Evolutionary conservation across 352 stramenopile species (phyloP), one percentile per base, ranked within the genome.

Genomic region (Blastocystis sp.): DNA sequence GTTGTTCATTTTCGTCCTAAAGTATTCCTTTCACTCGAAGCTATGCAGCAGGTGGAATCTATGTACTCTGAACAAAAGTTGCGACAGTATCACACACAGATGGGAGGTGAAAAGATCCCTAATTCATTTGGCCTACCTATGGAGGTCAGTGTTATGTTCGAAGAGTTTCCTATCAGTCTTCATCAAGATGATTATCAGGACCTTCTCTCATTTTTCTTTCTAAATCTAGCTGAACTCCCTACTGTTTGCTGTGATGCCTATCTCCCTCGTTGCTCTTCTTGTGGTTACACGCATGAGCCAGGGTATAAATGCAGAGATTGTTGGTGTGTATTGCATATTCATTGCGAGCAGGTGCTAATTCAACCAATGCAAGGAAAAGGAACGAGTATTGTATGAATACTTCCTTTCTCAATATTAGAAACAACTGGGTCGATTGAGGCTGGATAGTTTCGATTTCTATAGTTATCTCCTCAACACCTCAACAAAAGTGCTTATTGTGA

Each of bases 161-260:
- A 66, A 34, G 26, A 23, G 18, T 41, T 64, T 64, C 55, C 26
- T 9, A 18, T 84, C 8, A 29, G 41, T 64, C 47, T 84, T 18
- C 50, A 45, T 23, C 54, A 41, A 11, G 26, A 50, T 11, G 43
- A 84, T 37, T 84, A 84, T n/a, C 20, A 5, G 29, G 73, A 84
- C 23, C 34, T 64, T 13, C 73, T 84, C 39, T 29, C 29, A 9
- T 84, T 84, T n/a, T 84, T 84, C 73, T 84, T 84, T 45, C 55
- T 84, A 6, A 84, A 84, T 43, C 73, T 84, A 15, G n/a, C 15
- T 23, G 73, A 84, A 68, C 5, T 68, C 23, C 73, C 73, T 7
- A 66, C 73, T 7, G 50, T 84, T 0, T 84, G 73, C 39, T 34
- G 50, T 4, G 47, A 66, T 6, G 23, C 34, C 5, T 66, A 23